Percentiles rank a stretch among this genome's conserved stretches.
Evolutionary conservation across 345 rosid genomes (phyloP).

Genomic region (Pistacia atlantica): DNA sequence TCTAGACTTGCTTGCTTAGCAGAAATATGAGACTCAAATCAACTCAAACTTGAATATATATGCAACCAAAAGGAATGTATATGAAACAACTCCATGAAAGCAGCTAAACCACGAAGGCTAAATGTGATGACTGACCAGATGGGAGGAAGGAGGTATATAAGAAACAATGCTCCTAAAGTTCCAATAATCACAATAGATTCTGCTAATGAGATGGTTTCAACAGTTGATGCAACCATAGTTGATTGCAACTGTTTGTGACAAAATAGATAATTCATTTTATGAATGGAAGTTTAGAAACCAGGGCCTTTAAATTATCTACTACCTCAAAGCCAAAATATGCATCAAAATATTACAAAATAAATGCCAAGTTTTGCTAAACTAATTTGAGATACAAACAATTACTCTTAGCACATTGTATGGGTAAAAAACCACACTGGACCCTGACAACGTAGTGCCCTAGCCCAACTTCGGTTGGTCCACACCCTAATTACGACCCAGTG

Average conservation of each 20-base stretch:
- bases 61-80: not conserved
- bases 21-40: not conserved
- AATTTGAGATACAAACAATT: not conserved
- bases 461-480: no score
- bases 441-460: no score
- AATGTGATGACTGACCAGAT: conserved; percentile 74
- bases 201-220: conserved; percentile 68
- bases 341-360: not conserved
- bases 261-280: conserved; percentile 4
- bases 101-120: conserved; percentile 52
- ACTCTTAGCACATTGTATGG: not conserved
- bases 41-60: not conserved
- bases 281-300: not conserved
- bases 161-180: conserved; percentile 66
- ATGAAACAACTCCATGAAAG: conserved; percentile 4
- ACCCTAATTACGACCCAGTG: no score
- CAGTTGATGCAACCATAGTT: conserved; percentile 58
- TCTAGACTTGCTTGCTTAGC: not conserved
- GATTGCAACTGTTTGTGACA: conserved; percentile 65
- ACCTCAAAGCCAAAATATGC: not conserved
- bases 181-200: conserved; percentile 73
- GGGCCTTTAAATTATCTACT: not conserved
- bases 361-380: not conserved
- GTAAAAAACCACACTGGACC: no score
- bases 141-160: conserved; percentile 76